Evolutionary conservation across 2,329 filamentous ascomycete species (phyloP).

Genomic region (Talaromyces sp.): DNA sequence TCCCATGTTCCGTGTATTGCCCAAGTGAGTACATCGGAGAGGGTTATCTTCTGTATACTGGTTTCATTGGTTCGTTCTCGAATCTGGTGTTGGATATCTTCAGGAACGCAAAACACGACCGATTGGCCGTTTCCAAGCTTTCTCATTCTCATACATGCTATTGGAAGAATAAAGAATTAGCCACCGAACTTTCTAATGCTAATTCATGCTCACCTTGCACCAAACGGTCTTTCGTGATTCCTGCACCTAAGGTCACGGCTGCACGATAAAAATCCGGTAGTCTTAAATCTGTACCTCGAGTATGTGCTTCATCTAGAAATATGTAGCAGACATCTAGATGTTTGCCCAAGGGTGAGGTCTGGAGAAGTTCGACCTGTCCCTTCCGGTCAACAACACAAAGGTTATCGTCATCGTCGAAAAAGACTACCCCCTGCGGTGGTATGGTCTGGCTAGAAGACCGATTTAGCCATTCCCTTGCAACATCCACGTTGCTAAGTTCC

Average conservation of each 20-base stretch:
- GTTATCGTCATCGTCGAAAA: constrained; percentile 41
- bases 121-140: constrained; percentile 64
- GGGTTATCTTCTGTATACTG: constrained; percentile 31
- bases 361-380: constrained; percentile 34
- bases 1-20: constrained; percentile 54
- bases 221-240: constrained; percentile 63
- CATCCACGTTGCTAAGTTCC: constrained; percentile 54
- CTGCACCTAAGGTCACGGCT: constrained; percentile 62
- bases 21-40: constrained; percentile 58
- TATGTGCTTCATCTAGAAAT: constrained; percentile 68
- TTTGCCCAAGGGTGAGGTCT: constrained; percentile 54
- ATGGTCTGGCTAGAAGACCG: constrained; percentile 11
- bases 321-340: constrained; percentile 59
- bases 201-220: constrained; percentile 56
- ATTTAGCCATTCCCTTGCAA: constrained; percentile 53
- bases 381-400: constrained; percentile 26
- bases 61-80: constrained; percentile 11
- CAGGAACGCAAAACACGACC: constrained; percentile 56
- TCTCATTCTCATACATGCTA: constrained; percentile 68
- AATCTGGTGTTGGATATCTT: constrained; percentile 57
- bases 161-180: not conserved
- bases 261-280: constrained; percentile 58
- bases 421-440: constrained; percentile 48
- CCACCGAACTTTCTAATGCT: not conserved
- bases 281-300: constrained; percentile 63